phyloP scores from a whole-genome alignment of 805 yeast species.

The Metschnikowia dekortorum region DNA sequence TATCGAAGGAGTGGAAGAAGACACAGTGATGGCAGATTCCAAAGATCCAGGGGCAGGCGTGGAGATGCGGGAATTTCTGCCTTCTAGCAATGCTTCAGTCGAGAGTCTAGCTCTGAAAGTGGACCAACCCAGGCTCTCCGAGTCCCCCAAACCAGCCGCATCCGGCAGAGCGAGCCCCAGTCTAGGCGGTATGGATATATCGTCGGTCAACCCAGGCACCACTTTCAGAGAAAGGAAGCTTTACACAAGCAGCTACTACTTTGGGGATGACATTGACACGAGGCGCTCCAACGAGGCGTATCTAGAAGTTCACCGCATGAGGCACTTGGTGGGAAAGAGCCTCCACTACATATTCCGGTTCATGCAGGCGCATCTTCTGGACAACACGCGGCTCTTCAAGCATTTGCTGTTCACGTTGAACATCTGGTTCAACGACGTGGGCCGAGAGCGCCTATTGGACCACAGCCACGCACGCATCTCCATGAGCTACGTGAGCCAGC shows the following conservation, averaged over 20 bases:
- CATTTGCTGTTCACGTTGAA: slow-evolving; percentile 60
- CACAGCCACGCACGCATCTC: slow-evolving; percentile 53
- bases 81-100: not conserved
- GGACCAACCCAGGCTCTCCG: slow-evolving; percentile 1
- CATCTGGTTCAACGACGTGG: slow-evolving; percentile 79
- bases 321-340: slow-evolving; percentile 56
- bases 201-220: slow-evolving; percentile 50
- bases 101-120: not conserved
- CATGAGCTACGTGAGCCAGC: slow-evolving; percentile 50
- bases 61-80: not conserved
- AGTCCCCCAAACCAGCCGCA: slow-evolving; percentile 21
- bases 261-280: slow-evolving; percentile 50
- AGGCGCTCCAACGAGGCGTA: slow-evolving; percentile 33
- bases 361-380: slow-evolving; percentile 48
- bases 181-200: slow-evolving; percentile 39
- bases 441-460: slow-evolving; percentile 61
- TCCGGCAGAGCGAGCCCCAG: slow-evolving; percentile 44
- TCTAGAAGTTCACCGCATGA: slow-evolving; percentile 51
- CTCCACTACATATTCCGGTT: slow-evolving; percentile 55
- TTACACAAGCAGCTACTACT: slow-evolving; percentile 61
- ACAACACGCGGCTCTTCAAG: slow-evolving; percentile 60
- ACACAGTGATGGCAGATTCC: not conserved
- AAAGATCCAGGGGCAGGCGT: slow-evolving; percentile 3
- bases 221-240: slow-evolving; percentile 58
- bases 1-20: slow-evolving; percentile 18